Percentiles rank a stretch among this genome's conserved stretches.
These are phyloP conservation scores for Rhodotorula kratochvilovae DNA, from an alignment of 768 basidiomycete species.

Conservation along the genomic window DNA sequence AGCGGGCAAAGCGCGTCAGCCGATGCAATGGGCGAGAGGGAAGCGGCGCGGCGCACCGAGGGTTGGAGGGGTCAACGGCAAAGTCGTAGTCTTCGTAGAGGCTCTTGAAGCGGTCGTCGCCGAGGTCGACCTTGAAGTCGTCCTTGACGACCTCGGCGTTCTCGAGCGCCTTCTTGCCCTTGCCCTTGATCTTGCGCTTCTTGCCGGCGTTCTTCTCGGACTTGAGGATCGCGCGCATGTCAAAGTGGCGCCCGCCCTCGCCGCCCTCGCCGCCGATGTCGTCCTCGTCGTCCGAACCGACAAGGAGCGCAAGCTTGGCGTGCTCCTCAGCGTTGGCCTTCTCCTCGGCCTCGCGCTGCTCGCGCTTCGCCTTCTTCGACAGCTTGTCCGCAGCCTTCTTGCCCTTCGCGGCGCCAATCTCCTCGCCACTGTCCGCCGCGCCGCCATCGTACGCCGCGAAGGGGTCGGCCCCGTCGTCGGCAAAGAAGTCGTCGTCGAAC, in stretches of 20 bases:
- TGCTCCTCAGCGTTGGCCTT: constrained; percentile 22
- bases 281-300: constrained; percentile 60
- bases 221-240: constrained; percentile 80
- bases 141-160: constrained; percentile 61
- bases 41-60: constrained; percentile 62
- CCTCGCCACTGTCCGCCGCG: constrained; percentile 37
- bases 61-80: constrained; percentile 92
- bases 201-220: constrained; percentile 64
- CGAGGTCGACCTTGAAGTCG: constrained; percentile 74
- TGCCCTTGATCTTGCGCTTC: constrained; percentile 45
- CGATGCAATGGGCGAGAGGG: not conserved
- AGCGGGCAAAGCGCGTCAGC: not conserved
- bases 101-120: constrained; percentile 80
- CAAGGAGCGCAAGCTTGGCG: constrained; percentile 44
- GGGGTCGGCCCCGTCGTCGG: constrained; percentile 44
- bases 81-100: constrained; percentile 85
- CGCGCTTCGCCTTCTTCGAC: constrained; percentile 36
- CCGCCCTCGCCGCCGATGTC: constrained; percentile 41
- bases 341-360: constrained; percentile 37
- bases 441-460: constrained; percentile 36
- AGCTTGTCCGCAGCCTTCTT: constrained; percentile 38
- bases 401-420: constrained; percentile 40
- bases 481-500: constrained; percentile 75
- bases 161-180: constrained; percentile 48
- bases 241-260: constrained; percentile 69